Conservation (phyloP, 2,329 filamentous ascomycete genomes). For the Sporothrix pallida region DNA sequence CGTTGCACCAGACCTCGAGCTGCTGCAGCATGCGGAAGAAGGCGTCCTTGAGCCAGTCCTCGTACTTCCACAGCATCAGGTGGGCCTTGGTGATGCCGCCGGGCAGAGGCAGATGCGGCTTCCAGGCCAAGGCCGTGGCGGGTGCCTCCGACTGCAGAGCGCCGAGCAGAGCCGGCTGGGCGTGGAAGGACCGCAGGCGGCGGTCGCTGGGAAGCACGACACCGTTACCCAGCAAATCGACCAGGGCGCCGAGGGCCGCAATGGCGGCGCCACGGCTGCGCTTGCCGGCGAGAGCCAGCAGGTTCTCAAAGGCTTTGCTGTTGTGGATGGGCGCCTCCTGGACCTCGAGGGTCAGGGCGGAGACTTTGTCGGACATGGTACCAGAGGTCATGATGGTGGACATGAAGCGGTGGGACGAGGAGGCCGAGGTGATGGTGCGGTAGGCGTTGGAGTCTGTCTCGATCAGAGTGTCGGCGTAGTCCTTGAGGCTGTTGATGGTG, state of each 20-base stretch:
- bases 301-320: constrained; percentile 82
- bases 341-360: constrained; percentile 88
- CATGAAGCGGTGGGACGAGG: constrained; percentile 93
- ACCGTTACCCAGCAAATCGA: constrained; percentile 91
- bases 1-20: constrained; percentile 89
- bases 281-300: constrained; percentile 85
- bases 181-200: constrained; percentile 77
- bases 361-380: constrained; percentile 96
- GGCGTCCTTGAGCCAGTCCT: constrained; percentile 91
- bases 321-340: constrained; percentile 97
- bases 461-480: constrained; percentile 75
- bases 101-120: constrained; percentile 71
- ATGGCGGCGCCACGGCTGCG: constrained; percentile 92
- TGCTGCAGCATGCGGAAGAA: constrained; percentile 95
- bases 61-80: constrained; percentile 86
- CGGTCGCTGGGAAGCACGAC: constrained; percentile 81
- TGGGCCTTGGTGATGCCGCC: constrained; percentile 75
- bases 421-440: constrained; percentile 72
- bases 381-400: constrained; percentile 96
- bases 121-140: constrained; percentile 59
- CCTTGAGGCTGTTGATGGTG: constrained; percentile 61
- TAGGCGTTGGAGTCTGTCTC: constrained; percentile 80
- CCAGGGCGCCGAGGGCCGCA: constrained; percentile 87
- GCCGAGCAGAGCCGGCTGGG: constrained; percentile 76
- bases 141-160: constrained; percentile 60